A percentile compares a stretch with the other conserved stretches of the same genome.
Conservation (phyloP, 345 rosid species). For the Nephelium lappaceum region DNA sequence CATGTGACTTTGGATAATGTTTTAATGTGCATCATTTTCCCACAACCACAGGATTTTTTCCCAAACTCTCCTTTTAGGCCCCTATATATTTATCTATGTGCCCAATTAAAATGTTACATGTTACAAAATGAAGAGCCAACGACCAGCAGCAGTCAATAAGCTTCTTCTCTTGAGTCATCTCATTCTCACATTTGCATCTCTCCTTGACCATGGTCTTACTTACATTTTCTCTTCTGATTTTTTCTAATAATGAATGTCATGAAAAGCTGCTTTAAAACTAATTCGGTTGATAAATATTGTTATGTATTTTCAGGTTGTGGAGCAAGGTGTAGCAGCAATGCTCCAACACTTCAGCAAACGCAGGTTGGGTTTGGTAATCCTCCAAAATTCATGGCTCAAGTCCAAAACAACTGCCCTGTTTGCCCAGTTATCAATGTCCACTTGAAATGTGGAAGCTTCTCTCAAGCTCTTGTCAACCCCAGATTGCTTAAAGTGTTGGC, state of each 20-base stretch:
- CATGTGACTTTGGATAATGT: conserved; percentile 24
- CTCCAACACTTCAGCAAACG: conserved; percentile 31
- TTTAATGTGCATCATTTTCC: neutral
- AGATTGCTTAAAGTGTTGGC: conserved; percentile 38
- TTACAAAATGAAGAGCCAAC: conserved; percentile 8
- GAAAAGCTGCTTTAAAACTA: too few relatives aligned
- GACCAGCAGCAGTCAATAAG: neutral
- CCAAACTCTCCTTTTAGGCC: neutral
- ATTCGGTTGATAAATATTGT: neutral
- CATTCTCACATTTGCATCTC: conserved; percentile 21
- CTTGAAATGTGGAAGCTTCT: conserved; percentile 35
- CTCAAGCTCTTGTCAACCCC: conserved; percentile 38
- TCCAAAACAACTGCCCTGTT: conserved; percentile 38
- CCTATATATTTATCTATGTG: neutral
- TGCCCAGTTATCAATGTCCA: conserved; percentile 39
- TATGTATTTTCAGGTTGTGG: conserved; percentile 24
- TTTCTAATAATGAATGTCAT: neutral
- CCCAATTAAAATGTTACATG: neutral
- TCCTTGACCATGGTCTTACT: conserved; percentile 15
- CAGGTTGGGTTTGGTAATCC: conserved; percentile 29
- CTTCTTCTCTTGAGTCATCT: conserved; percentile 18
- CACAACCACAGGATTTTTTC: neutral
- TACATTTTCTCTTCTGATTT: conserved; percentile 14
- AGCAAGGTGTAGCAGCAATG: conserved; percentile 21
- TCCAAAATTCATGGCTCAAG: conserved; percentile 33